Conservation (phyloP, 148 eudicot species). For the Chenopodium quinoa region DNA sequence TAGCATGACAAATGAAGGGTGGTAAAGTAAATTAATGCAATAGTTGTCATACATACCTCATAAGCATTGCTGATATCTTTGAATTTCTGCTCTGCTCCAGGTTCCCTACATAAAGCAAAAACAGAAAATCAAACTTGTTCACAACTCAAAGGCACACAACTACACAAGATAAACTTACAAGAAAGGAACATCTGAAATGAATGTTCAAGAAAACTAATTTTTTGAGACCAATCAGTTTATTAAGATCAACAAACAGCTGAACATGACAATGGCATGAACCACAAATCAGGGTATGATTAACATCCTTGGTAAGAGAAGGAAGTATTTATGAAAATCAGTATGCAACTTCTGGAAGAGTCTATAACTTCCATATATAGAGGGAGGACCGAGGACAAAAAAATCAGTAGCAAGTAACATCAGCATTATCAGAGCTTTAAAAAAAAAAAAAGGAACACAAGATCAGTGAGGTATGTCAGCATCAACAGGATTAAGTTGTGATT, state of each 20-base stretch:
- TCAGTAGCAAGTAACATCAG: not conserved
- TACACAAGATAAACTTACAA: not conserved
- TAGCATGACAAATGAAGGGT: not conserved
- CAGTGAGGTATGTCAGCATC: not conserved
- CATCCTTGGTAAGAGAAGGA: not conserved
- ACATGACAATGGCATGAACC: not conserved
- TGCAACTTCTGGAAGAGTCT: not conserved
- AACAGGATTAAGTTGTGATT: not conserved
- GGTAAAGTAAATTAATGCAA: not conserved
- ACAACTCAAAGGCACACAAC: not conserved
- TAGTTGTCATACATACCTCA: slow-evolving; percentile 58
- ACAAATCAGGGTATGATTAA: not conserved
- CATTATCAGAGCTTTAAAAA: not conserved
- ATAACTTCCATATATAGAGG: not conserved
- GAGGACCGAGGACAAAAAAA: not conserved
- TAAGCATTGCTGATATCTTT: slow-evolving; percentile 97
- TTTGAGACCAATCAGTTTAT: not conserved
- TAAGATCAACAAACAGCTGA: not conserved
- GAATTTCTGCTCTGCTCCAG: slow-evolving; percentile 93
- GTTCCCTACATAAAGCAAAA: slow-evolving; percentile 56
- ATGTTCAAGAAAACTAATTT: not conserved
- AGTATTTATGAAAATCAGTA: not conserved
- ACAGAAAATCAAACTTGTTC: slow-evolving; percentile 12
- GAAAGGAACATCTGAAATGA: not conserved
- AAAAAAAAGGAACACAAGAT: not conserved